These are phyloP conservation scores for Diplosphaera chodatii DNA, from an alignment of 139 green algal species.

Conservation along the genomic window DNA sequence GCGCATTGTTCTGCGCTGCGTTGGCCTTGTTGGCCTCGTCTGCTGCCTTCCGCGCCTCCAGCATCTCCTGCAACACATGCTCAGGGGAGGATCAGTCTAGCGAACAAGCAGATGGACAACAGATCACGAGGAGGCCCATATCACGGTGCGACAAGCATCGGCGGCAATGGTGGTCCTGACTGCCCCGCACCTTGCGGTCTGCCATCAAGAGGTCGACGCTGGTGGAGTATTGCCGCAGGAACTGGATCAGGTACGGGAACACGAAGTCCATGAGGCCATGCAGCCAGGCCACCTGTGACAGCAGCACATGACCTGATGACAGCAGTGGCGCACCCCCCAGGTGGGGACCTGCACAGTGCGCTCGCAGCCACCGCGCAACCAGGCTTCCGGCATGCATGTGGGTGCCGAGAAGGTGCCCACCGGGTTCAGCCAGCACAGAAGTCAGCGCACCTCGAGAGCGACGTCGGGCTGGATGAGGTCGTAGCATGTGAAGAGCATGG, in stretches of 20 bases:
- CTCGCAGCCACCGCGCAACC: too few species aligned
- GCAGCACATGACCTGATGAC: background rate
- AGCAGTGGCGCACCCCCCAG: too few species aligned
- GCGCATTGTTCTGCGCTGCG: conserved; percentile 50
- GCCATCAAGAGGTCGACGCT: conserved; percentile 68
- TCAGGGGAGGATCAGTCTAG: too few species aligned
- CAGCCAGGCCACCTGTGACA: conserved; percentile 77
- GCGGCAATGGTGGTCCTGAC: background rate
- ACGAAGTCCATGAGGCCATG: conserved; percentile 85
- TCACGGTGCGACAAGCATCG: background rate
- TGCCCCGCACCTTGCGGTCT: conserved; percentile 35
- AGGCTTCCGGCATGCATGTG: too few species aligned
- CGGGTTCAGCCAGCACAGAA: too few species aligned
- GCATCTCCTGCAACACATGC: background rate
- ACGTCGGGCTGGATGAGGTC: conserved; percentile 92
- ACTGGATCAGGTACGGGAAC: conserved; percentile 97
- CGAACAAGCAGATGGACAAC: too few species aligned
- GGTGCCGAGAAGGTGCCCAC: background rate
- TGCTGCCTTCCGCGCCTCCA: conserved; percentile 15
- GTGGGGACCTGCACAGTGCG: too few species aligned
- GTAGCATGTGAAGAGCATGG: conserved; percentile 96
- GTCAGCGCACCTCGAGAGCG: conserved; percentile 74
- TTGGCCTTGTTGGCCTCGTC: conserved; percentile 34
- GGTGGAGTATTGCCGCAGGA: conserved; percentile 78
- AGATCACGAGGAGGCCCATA: background rate